phyloP scores from a whole-genome alignment of 2,329 filamentous ascomycete species.

The Neonectria faginata region DNA sequence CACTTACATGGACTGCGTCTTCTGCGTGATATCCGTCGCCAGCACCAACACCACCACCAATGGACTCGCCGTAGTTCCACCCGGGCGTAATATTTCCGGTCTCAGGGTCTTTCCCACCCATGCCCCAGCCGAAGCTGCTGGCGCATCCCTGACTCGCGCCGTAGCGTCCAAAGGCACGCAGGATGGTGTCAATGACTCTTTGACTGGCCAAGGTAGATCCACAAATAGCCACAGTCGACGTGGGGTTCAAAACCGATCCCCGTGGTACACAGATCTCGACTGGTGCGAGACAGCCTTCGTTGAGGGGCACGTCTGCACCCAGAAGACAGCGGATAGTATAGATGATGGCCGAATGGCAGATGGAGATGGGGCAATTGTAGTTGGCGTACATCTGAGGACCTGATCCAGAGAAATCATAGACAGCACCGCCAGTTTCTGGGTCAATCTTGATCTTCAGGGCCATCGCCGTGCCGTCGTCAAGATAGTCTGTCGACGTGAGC shows the following conservation, averaged over 20 bases:
- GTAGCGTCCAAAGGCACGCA: slow-evolving; percentile 44
- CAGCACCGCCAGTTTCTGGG: slow-evolving; percentile 46
- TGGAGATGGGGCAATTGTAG: slow-evolving; percentile 52
- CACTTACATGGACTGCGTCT: slow-evolving; percentile 41
- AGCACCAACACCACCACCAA: slow-evolving; percentile 51
- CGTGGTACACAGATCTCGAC: slow-evolving; percentile 50
- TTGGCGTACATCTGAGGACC: slow-evolving; percentile 52
- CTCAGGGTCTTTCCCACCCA: slow-evolving; percentile 45
- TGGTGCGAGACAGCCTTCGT: slow-evolving; percentile 53
- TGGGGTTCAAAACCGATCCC: slow-evolving; percentile 51
- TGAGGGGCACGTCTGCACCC: slow-evolving; percentile 53
- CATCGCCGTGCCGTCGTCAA: slow-evolving; percentile 54
- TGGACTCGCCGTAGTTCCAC: slow-evolving; percentile 66
- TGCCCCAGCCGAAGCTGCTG: slow-evolving; percentile 52
- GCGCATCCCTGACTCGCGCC: slow-evolving; percentile 48
- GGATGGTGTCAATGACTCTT: slow-evolving; percentile 50
- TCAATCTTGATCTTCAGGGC: slow-evolving; percentile 49
- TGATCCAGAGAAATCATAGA: slow-evolving; percentile 53
- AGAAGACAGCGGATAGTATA: slow-evolving; percentile 54
- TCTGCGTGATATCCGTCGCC: slow-evolving; percentile 47
- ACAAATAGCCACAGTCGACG: slow-evolving; percentile 49
- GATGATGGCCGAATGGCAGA: slow-evolving; percentile 54
- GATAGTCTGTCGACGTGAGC: slow-evolving; percentile 47
- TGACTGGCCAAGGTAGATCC: slow-evolving; percentile 70
- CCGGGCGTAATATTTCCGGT: slow-evolving; percentile 56